Base-by-base conservation (phyloP, 768 basidiomycete genomes). In the Lentinula sp. region DNA sequence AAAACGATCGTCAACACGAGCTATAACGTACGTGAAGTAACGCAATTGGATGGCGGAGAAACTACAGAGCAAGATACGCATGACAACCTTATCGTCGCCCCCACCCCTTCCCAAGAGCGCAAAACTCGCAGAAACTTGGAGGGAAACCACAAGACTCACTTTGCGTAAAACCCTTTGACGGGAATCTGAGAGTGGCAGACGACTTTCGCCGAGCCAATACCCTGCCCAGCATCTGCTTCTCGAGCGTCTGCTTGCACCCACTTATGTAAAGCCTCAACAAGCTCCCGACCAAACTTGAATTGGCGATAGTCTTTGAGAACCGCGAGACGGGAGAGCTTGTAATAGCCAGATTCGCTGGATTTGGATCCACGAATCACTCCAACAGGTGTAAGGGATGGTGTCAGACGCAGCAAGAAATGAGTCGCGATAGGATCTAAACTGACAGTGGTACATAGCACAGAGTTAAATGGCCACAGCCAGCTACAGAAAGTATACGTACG, bases 321-420 rank as follows among this genome's bases (percentile, higher is more conserved):
- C 16, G 82, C 88, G 8, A 91, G 81, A 2, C 89, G 83, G 63
- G 78, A 80, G 60, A 95, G 84, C 75, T 93, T 92, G 75, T 88
- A 88, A 70, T 84, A 84, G 39, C 70, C 68, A 34, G 61, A 65
- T 45, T 69, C 74, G 35, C 73, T 74, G 54, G 71, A 68, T 60
- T 73, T 75, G 66, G 70, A 69, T 52, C 72, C 74, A 55, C 91
- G 84, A 57, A 92, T 84, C 21, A 89, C 92, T 64, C 89, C 93
- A 62, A 89, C 78, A 8, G 88, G 87, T 60, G 72, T 73, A 46
- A 79, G 71, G 5, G 84, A 85, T 16, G 86, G 84, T 37, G 78
- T 72, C 21, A 90, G 77, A 61, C 89, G 83, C 61, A 93, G 80
- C 50, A 93, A 75, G 65, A 92, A 82, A 73, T 93, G 91, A 28